Percentiles rank a stretch among this genome's conserved stretches.
Evolutionary conservation across 371 early-diverging fungal species (phyloP).

Genomic region (Lichtheimia hyalospora): DNA sequence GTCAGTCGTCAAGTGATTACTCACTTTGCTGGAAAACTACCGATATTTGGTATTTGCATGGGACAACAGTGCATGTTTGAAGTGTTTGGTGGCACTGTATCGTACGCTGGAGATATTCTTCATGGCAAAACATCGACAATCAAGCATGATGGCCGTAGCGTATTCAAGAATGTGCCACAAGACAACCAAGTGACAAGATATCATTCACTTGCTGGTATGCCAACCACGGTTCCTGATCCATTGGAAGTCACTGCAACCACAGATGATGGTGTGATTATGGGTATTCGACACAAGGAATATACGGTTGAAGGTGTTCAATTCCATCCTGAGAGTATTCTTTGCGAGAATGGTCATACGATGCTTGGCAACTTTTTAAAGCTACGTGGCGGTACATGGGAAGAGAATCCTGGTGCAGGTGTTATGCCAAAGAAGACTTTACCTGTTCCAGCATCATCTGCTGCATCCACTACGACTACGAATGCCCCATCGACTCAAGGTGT

Average conservation of each 20-base stretch:
- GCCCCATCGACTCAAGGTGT: conserved; percentile 9
- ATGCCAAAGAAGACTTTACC: conserved; percentile 26
- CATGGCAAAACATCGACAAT: conserved; percentile 93
- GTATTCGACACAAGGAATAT: conserved; percentile 85
- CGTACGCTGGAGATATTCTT: conserved; percentile 88
- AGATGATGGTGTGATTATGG: conserved; percentile 89
- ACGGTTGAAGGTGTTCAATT: conserved; percentile 96
- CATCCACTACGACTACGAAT: conserved; percentile 5
- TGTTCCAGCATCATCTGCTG: neutral
- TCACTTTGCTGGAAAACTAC: conserved; percentile 90
- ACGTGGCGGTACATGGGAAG: conserved; percentile 86
- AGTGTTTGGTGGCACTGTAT: conserved; percentile 90
- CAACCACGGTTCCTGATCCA: conserved; percentile 76
- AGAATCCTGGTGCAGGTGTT: conserved; percentile 58
- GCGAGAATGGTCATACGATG: conserved; percentile 85
- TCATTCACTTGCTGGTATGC: conserved; percentile 92
- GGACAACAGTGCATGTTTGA: conserved; percentile 97
- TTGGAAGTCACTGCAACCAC: conserved; percentile 88
- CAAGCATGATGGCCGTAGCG: conserved; percentile 86
- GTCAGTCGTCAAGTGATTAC: conserved; percentile 82
- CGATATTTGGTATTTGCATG: conserved; percentile 96
- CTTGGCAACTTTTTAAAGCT: conserved; percentile 86
- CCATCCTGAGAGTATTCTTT: conserved; percentile 95
- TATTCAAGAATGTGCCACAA: conserved; percentile 84
- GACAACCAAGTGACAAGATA: conserved; percentile 88